Evolutionary conservation across 2,329 filamentous ascomycete genomes (phyloP).

Genomic region (Cadophora gregata): DNA sequence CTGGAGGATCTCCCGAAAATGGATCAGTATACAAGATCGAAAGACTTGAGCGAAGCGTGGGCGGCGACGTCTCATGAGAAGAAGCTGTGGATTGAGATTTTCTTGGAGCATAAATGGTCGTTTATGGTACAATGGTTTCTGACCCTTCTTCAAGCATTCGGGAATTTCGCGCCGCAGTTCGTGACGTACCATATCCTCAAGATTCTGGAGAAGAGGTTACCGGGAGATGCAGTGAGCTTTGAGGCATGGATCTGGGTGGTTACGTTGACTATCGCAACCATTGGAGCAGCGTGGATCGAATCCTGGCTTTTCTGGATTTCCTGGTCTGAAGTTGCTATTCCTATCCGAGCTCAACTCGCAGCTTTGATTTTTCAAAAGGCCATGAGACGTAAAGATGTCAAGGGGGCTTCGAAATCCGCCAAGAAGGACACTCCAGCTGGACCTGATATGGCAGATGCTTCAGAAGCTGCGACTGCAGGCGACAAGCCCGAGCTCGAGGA

Average conservation of each 20-base stretch:
- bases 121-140: conserved; percentile 65
- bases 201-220: conserved; percentile 62
- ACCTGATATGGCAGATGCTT: conserved; percentile 40
- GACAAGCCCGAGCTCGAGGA: conserved; percentile 45
- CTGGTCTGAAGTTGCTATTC: conserved; percentile 66
- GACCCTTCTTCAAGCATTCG: conserved; percentile 47
- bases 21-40: conserved; percentile 59
- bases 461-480: conserved; percentile 37
- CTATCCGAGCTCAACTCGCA: conserved; percentile 72
- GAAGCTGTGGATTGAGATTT: conserved; percentile 65
- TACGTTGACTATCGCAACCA: conserved; percentile 64
- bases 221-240: conserved; percentile 52
- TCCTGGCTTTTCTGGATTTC: conserved; percentile 71
- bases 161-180: conserved; percentile 73
- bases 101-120: conserved; percentile 60
- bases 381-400: conserved; percentile 78
- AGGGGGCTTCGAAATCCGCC: conserved; percentile 59
- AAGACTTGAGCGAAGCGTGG: conserved; percentile 58
- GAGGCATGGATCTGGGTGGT: conserved; percentile 73
- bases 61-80: conserved; percentile 52
- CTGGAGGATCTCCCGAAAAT: conserved; percentile 67
- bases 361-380: conserved; percentile 79
- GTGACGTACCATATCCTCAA: conserved; percentile 70
- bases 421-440: conserved; percentile 41
- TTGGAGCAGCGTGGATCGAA: conserved; percentile 62